Evolutionary conservation across 192 early-diverging fungal species (phyloP), one percentile per base, ranked within the genome.

Genomic region (Coemansia sp.): DNA sequence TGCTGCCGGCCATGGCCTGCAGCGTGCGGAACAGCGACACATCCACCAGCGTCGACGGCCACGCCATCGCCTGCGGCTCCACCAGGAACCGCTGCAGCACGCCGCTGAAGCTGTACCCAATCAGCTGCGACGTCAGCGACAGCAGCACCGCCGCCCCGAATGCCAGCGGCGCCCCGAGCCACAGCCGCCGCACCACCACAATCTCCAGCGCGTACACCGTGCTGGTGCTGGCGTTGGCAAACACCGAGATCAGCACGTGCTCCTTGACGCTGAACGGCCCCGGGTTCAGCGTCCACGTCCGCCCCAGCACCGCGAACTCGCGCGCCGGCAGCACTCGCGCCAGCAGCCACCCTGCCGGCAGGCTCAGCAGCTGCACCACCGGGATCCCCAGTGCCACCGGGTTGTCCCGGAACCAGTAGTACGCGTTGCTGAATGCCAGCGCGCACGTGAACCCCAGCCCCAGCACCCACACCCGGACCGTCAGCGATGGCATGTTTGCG

Each of bases 231-330:
- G 83, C 80, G 45, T 82, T 84, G 51, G 83, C 87, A 75, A 89
- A 84, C 30, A 91, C 71, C 31, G 79, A 81, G 39, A 90, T 86
- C 22, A 94, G 75, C 8, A 85, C 89, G 58, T 91, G 88, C 42
- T 91, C 92, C 60, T 92, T 92, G 54, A 90, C 79, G 27, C 70
- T 82, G 68, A 92, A 93, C 19, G 83, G 88, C 1, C 90, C 88
- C 1, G 87, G 84, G 60, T 93, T 93, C 26, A 90, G 73, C 3
- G 59, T 38, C 66, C 66, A 69, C 3, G 31, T 34, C 20, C 28
- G 21, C 2, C 80, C 68, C 42, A 81, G 80, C 5, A 72, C 10
- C 11, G 36, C 46, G 53, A 85, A 64, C 4, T 57, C 59, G 22
- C 49, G 60, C 4, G 62, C 55, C 1, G 88, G 86, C 25, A 89